Conservation (phyloP, 352 stramenopile species). For the Pythium guiyangense region DNA sequence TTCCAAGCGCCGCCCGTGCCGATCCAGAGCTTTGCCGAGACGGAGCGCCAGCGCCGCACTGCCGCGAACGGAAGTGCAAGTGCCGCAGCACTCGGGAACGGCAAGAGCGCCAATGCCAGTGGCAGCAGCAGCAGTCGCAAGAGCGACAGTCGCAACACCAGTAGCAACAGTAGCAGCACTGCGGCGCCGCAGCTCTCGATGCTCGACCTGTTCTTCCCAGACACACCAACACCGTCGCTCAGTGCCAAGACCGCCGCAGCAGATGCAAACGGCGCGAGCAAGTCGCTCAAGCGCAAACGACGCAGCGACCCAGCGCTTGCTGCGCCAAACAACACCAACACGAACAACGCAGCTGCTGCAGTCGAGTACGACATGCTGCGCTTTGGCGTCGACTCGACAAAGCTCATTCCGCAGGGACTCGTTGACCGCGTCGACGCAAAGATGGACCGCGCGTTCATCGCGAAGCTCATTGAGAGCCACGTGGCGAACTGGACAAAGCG, state of each 20-base stretch:
- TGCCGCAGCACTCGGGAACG: neutral
- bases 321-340: neutral
- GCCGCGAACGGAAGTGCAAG: neutral
- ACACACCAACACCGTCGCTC: neutral
- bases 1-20: constrained; percentile 50
- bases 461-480: constrained; percentile 52
- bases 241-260: neutral
- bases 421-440: constrained; percentile 75
- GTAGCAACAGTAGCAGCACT: constrained; percentile 2
- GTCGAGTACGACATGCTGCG: constrained; percentile 47
- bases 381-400: constrained; percentile 69
- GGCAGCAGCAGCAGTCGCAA: constrained; percentile 1
- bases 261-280: constrained; percentile 5
- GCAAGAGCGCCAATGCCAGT: neutral
- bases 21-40: constrained; percentile 63
- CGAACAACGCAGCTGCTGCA: neutral
- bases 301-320: constrained; percentile 10
- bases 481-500: constrained; percentile 68
- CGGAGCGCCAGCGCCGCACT: constrained; percentile 20
- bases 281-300: constrained; percentile 48
- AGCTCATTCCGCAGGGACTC: constrained; percentile 78
- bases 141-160: constrained; percentile 2
- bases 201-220: constrained; percentile 61
- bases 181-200: constrained; percentile 26
- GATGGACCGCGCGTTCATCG: constrained; percentile 45